A percentile compares a stretch with the other conserved stretches of the same genome.
These are phyloP conservation scores for Delonix regia DNA, from an alignment of 306 rosid species.

Conservation along the genomic window DNA sequence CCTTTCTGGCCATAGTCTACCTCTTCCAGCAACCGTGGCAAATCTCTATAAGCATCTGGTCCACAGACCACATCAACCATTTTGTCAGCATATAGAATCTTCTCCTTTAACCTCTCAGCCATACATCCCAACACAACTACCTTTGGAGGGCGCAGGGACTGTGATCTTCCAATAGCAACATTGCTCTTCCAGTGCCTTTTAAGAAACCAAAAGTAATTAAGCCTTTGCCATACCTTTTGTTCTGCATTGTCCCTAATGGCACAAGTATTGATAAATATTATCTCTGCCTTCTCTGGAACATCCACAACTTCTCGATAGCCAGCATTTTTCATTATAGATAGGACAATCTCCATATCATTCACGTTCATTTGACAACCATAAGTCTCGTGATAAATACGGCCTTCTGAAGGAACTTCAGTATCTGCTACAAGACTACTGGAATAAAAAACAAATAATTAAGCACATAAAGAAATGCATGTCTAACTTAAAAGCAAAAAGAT, in stretches of 20 bases:
- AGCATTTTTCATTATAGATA: slow-evolving; percentile 85
- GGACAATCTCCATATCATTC: slow-evolving; percentile 93
- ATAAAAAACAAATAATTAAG: slow-evolving; percentile 16
- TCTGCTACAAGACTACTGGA: slow-evolving; percentile 53
- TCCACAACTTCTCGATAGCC: slow-evolving; percentile 77
- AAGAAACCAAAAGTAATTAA: slow-evolving; percentile 98
- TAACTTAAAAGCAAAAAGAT: slow-evolving; percentile 4
- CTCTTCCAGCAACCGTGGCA: slow-evolving; percentile 82
- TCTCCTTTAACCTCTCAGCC: slow-evolving; percentile 98
- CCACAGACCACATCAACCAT: slow-evolving; percentile 99
- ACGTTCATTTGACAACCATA: slow-evolving; percentile 99
- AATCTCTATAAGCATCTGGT: slow-evolving; percentile 95
- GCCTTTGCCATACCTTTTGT: slow-evolving; percentile 98
- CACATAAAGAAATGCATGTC: background rate
- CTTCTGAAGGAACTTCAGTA: slow-evolving; percentile 58
- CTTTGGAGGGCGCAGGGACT: slow-evolving; percentile 77
- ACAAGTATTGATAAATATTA: slow-evolving; percentile 94
- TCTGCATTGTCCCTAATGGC: slow-evolving; percentile 99
- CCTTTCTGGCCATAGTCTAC: slow-evolving; percentile 95
- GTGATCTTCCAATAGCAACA: slow-evolving; percentile 75
- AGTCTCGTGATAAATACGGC: slow-evolving; percentile 93
- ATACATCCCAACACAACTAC: slow-evolving; percentile 96
- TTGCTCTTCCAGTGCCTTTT: slow-evolving; percentile 94
- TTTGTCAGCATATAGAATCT: slow-evolving; percentile 89
- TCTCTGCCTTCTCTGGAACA: slow-evolving; percentile 88